phyloP scores from a whole-genome alignment of 2,329 filamentous ascomycete species.

The Fusarium devonianum region DNA sequence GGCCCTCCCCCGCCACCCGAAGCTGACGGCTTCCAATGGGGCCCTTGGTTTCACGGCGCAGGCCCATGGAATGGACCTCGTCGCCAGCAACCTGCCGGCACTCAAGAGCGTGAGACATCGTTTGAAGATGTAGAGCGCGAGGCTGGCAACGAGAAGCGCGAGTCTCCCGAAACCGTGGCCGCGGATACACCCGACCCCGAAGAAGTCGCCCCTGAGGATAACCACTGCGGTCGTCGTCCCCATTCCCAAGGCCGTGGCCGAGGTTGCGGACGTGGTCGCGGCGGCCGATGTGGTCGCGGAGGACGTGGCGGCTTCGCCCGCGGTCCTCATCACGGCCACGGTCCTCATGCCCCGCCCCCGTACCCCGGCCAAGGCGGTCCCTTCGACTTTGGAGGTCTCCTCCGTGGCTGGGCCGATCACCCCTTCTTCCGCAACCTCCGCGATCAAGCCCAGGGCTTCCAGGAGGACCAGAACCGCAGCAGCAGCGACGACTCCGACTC shows the following conservation, averaged over 20 bases:
- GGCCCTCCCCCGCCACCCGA: slow-evolving; percentile 34
- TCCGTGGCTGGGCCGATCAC: slow-evolving; percentile 51
- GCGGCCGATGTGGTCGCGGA: slow-evolving; percentile 30
- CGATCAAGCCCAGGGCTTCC: slow-evolving; percentile 46
- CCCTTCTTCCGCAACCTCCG: slow-evolving; percentile 53
- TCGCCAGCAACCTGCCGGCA: slow-evolving; percentile 34
- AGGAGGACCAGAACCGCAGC: slow-evolving; percentile 25
- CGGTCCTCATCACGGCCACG: slow-evolving; percentile 35
- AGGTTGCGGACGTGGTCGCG: slow-evolving; percentile 30
- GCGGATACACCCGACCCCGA: slow-evolving; percentile 44
- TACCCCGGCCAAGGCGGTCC: slow-evolving; percentile 24
- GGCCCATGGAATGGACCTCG: slow-evolving; percentile 33
- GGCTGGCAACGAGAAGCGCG: slow-evolving; percentile 45
- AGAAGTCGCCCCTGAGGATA: slow-evolving; percentile 45
- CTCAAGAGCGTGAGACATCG: slow-evolving; percentile 34
- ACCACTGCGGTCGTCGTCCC: slow-evolving; percentile 32
- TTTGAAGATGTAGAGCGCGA: slow-evolving; percentile 35
- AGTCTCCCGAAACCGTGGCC: slow-evolving; percentile 46
- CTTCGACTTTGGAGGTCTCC: slow-evolving; percentile 51
- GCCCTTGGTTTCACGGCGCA: slow-evolving; percentile 39
- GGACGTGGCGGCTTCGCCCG: slow-evolving; percentile 21
- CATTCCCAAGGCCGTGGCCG: slow-evolving; percentile 34
- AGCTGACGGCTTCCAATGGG: slow-evolving; percentile 37
- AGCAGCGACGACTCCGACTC: slow-evolving; percentile 43
- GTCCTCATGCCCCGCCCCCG: slow-evolving; percentile 29